Conservation (phyloP, 306 rosid genomes). For the Pyrus betulifolia region DNA sequence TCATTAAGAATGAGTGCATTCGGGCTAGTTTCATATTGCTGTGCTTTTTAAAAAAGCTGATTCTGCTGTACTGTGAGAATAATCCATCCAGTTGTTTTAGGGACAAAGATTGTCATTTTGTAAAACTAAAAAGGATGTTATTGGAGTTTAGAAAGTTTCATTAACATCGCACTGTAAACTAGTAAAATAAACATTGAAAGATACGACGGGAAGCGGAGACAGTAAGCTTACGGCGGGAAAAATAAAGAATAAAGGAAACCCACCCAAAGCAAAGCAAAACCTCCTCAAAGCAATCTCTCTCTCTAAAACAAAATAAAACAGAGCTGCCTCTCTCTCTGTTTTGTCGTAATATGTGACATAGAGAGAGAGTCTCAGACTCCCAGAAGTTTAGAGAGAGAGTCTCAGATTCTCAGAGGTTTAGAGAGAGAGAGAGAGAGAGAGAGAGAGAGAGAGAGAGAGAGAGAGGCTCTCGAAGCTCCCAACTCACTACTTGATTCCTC, state of each 20-base stretch:
- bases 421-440: background rate
- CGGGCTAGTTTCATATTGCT: too few relatives aligned
- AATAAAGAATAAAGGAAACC: slow-evolving; percentile 11
- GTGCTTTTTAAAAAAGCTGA: too few relatives aligned
- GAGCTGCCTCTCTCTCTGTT: background rate
- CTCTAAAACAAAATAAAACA: background rate
- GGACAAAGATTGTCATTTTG: too few relatives aligned
- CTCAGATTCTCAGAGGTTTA: background rate
- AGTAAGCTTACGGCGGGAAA: slow-evolving; percentile 39
- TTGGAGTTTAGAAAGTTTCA: too few relatives aligned
- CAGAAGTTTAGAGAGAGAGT: too few relatives aligned
- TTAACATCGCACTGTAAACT: too few relatives aligned
- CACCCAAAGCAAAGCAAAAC: slow-evolving; percentile 20
- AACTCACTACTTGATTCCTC: background rate
- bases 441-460: background rate
- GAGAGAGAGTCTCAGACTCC: background rate
- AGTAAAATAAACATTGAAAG: slow-evolving; percentile 3
- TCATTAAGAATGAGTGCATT: background rate
- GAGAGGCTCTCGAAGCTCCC: background rate
- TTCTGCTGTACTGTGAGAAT: too few relatives aligned
- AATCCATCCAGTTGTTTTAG: too few relatives aligned
- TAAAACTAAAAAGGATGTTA: too few relatives aligned
- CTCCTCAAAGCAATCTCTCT: slow-evolving; percentile 23
- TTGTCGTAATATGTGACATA: background rate
- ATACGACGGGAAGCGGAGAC: slow-evolving; percentile 11